A percentile compares a stretch with the other conserved stretches of the same genome.
Evolutionary conservation across 2,329 filamentous ascomycete species (phyloP).

Genomic region (Apiospora marii): DNA sequence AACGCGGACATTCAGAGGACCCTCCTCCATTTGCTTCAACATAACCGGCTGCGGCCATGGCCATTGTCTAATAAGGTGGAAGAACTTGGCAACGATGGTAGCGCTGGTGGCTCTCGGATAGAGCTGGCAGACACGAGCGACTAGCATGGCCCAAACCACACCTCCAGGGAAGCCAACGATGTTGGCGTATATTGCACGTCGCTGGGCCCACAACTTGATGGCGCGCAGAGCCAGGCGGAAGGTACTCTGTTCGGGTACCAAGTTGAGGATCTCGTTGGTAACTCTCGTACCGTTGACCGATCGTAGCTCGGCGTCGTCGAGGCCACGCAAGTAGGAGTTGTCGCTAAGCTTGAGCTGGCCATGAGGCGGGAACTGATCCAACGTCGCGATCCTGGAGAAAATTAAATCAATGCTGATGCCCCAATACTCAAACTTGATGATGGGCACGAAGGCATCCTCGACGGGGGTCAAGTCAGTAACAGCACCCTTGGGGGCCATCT

Average conservation of each 20-base stretch:
- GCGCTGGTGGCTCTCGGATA: conserved; percentile 93
- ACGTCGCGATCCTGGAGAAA: conserved; percentile 76
- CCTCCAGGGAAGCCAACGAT: conserved; percentile 96
- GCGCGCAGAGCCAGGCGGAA: conserved; percentile 90
- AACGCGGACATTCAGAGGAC: conserved; percentile 80
- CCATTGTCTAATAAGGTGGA: conserved; percentile 90
- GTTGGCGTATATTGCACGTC: conserved; percentile 92
- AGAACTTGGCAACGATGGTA: conserved; percentile 92
- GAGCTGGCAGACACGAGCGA: conserved; percentile 93
- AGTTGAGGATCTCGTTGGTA: conserved; percentile 86
- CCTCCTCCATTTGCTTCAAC: conserved; percentile 86
- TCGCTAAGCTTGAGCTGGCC: conserved; percentile 80
- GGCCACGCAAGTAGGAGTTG: conserved; percentile 81
- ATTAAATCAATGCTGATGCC: conserved; percentile 96
- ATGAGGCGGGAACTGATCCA: conserved; percentile 73
- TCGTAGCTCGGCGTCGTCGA: conserved; percentile 86
- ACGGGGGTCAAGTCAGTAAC: conserved; percentile 88
- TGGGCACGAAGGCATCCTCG: conserved; percentile 90
- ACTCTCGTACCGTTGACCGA: conserved; percentile 95
- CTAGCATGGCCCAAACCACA: conserved; percentile 98
- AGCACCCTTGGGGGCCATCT: conserved; percentile 78
- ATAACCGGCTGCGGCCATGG: conserved; percentile 93
- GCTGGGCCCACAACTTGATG: conserved; percentile 96
- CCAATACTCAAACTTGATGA: conserved; percentile 94
- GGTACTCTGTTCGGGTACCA: conserved; percentile 88